phyloP scores from a whole-genome alignment of 139 green algal species.

The Chlamydomonas sp. region DNA sequence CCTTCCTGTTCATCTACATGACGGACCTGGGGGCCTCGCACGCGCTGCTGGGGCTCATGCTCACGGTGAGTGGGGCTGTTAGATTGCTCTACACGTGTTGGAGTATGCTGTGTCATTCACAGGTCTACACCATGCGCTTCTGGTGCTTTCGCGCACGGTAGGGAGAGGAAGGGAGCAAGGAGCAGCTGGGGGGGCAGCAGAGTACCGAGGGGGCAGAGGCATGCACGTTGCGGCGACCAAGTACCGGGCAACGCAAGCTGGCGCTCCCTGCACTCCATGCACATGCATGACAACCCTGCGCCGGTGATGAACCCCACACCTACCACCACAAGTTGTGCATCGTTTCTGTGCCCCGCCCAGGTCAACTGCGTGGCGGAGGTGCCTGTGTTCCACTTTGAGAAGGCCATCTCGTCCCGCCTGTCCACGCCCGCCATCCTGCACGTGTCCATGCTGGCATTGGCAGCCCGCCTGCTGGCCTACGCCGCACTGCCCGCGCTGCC shows the following conservation, averaged over 20 bases:
- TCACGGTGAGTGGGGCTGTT: constrained; percentile 28
- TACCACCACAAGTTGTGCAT: neutral
- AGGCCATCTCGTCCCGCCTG: constrained; percentile 24
- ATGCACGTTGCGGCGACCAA: neutral
- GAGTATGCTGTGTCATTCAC: too few relatives aligned
- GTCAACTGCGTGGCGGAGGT: constrained; percentile 54
- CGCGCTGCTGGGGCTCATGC: constrained; percentile 49
- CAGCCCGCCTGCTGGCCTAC: constrained; percentile 46
- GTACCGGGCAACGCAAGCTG: neutral
- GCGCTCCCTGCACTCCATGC: neutral
- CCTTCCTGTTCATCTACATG: constrained; percentile 56
- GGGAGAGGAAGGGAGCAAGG: neutral
- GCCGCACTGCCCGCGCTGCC: constrained; percentile 22
- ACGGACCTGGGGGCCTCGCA: constrained; percentile 34
- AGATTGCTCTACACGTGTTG: too few relatives aligned
- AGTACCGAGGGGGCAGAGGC: neutral
- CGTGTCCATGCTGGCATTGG: constrained; percentile 7
- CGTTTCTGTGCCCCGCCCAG: neutral
- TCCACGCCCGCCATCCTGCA: constrained; percentile 12
- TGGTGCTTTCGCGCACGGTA: too few relatives aligned
- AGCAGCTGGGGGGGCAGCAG: neutral
- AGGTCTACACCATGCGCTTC: too few relatives aligned
- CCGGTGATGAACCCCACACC: neutral
- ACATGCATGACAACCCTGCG: neutral
- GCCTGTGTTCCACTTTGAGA: constrained; percentile 48